Percentiles rank a stretch among this genome's conserved stretches.
Conservation (phyloP, 2,329 filamentous ascomycete species). For the Botrytis fabae region DNA sequence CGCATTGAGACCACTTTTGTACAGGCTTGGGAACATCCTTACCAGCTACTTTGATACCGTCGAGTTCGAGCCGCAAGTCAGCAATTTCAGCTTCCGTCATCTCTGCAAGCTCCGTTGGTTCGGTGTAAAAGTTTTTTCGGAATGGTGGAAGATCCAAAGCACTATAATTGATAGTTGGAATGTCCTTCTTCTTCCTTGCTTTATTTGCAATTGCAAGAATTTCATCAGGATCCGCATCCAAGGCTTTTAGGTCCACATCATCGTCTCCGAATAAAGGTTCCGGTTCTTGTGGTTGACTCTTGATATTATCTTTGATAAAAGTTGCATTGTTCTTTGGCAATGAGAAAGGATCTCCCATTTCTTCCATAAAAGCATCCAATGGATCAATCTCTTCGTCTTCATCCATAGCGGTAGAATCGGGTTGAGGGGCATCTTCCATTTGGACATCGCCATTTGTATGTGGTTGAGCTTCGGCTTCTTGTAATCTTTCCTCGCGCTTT, state of each 20-base stretch:
- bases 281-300: conserved; percentile 63
- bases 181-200: conserved; percentile 84
- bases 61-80: conserved; percentile 80
- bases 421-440: conserved; percentile 41
- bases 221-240: conserved; percentile 64
- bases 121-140: conserved; percentile 92
- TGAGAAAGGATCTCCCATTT: conserved; percentile 53
- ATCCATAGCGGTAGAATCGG: conserved; percentile 46
- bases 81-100: conserved; percentile 84
- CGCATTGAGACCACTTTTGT: conserved; percentile 95
- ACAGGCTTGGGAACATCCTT: conserved; percentile 90
- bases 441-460: conserved; percentile 39
- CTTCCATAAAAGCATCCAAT: conserved; percentile 92
- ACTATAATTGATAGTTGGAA: conserved; percentile 81
- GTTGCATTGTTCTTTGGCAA: conserved; percentile 42
- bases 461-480: conserved; percentile 47
- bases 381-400: conserved; percentile 78
- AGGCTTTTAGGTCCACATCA: conserved; percentile 64
- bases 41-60: conserved; percentile 91
- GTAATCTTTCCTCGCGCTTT: conserved; percentile 69
- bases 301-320: conserved; percentile 40
- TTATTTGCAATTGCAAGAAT: conserved; percentile 61
- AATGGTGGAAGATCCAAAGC: conserved; percentile 85
- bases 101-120: conserved; percentile 78
- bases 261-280: conserved; percentile 89